Evolutionary conservation across 495 filamentous ascomycete species (phyloP).

Genomic region (Podospora bellae-mahoneyi): DNA sequence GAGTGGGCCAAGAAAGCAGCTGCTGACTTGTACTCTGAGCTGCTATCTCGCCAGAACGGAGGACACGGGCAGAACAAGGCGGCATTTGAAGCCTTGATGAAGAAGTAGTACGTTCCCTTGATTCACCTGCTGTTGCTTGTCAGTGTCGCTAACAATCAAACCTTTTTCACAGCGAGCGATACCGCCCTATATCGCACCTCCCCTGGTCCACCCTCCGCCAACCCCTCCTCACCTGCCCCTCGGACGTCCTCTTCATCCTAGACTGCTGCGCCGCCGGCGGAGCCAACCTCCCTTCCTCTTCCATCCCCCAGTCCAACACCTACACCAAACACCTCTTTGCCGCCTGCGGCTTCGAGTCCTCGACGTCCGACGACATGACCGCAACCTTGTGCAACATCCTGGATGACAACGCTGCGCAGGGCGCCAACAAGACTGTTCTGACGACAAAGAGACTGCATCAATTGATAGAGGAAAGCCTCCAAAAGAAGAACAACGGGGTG

Average conservation of each 20-base stretch:
- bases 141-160: neutral
- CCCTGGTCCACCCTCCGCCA: constrained; percentile 30
- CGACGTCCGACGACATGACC: constrained; percentile 38
- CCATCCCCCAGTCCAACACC: constrained; percentile 16
- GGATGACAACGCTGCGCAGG: constrained; percentile 17
- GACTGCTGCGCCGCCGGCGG: constrained; percentile 39
- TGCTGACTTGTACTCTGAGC: constrained; percentile 33
- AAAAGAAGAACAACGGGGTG: constrained; percentile 25
- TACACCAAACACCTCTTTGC: constrained; percentile 39
- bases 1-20: constrained; percentile 33
- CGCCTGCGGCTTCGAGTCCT: constrained; percentile 37
- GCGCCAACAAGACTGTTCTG: constrained; percentile 10
- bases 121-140: neutral
- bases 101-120: constrained; percentile 33
- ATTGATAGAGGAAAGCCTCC: constrained; percentile 33
- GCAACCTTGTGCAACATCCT: constrained; percentile 33
- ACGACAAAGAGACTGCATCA: constrained; percentile 37
- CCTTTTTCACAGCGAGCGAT: constrained; percentile 28
- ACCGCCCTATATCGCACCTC: constrained; percentile 30
- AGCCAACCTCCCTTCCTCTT: constrained; percentile 27
- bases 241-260: constrained; percentile 34
- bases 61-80: constrained; percentile 17
- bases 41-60: constrained; percentile 20
- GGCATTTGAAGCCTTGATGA: constrained; percentile 22
- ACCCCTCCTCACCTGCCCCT: constrained; percentile 27